Percentiles rank a stretch among this genome's conserved stretches.
Evolutionary conservation across 2,329 filamentous ascomycete genomes (phyloP).

Genomic region (Hypoxylon sp.): DNA sequence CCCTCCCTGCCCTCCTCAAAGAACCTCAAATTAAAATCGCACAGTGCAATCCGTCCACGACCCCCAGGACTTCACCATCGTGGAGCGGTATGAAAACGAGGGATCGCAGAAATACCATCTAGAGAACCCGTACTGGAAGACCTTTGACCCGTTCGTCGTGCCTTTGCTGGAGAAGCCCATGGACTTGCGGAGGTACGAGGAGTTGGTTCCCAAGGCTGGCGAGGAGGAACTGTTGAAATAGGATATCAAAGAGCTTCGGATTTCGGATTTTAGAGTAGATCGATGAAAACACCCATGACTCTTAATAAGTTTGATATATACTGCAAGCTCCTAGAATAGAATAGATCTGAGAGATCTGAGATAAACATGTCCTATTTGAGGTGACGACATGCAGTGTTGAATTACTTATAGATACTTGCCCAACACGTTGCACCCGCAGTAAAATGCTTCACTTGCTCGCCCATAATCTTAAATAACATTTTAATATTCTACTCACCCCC

Average conservation of each 20-base stretch:
- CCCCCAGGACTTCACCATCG: constrained; percentile 79
- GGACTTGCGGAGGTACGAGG: constrained; percentile 78
- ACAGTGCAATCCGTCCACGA: constrained; percentile 77
- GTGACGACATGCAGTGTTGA: background rate
- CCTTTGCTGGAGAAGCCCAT: constrained; percentile 77
- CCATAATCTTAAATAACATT: constrained; percentile 6
- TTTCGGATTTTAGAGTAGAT: background rate
- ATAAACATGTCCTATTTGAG: background rate
- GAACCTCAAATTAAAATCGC: background rate
- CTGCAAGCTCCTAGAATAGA: background rate
- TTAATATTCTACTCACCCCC: background rate
- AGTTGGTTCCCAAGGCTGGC: constrained; percentile 65
- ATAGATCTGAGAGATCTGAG: background rate
- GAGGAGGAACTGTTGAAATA: constrained; percentile 50
- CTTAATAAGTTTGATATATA: no score
- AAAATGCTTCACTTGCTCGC: constrained; percentile 1
- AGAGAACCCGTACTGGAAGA: constrained; percentile 81
- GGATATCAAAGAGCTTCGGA: background rate
- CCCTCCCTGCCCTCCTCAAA: background rate
- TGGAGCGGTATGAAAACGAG: constrained; percentile 80
- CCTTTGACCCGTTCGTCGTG: constrained; percentile 80
- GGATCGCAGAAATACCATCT: constrained; percentile 74
- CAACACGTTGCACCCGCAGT: background rate
- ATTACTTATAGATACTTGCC: background rate
- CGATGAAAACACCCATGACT: background rate